A percentile compares a stretch with the other conserved stretches of the same genome.
Evolutionary conservation across 2,329 filamentous ascomycete species (phyloP).

Genomic region (Aspergillus thermomutatus): DNA sequence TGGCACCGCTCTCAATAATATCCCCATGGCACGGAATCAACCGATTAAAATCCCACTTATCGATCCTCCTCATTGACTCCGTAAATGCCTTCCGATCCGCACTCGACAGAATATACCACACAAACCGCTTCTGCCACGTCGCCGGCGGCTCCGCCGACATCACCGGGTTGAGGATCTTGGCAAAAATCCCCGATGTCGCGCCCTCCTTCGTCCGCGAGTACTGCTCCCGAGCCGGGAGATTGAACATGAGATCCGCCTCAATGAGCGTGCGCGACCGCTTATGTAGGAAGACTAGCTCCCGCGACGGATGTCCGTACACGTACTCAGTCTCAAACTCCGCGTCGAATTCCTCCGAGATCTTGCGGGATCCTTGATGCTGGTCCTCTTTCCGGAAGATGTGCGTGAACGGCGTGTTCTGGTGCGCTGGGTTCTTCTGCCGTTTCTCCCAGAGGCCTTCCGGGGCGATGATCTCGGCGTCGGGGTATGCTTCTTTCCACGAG

Average conservation of each 20-base stretch:
- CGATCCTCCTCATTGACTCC: constrained; percentile 65
- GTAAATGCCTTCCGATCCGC: constrained; percentile 67
- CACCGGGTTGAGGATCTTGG: constrained; percentile 55
- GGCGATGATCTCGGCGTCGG: constrained; percentile 74
- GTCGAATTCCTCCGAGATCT: constrained; percentile 75
- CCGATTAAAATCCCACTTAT: constrained; percentile 77
- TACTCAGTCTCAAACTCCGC: constrained; percentile 83
- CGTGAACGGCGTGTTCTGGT: constrained; percentile 60
- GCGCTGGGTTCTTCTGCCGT: constrained; percentile 58
- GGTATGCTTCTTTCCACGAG: constrained; percentile 77
- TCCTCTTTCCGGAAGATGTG: constrained; percentile 63
- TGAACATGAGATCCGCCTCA: constrained; percentile 88
- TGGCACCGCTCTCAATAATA: constrained; percentile 71
- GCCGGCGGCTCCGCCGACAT: constrained; percentile 58
- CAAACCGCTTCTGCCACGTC: constrained; percentile 73
- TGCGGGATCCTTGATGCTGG: constrained; percentile 40
- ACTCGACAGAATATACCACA: constrained; percentile 70
- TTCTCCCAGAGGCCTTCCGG: constrained; percentile 82
- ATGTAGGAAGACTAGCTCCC: constrained; percentile 85
- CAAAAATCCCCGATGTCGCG: constrained; percentile 56
- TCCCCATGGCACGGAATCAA: constrained; percentile 94
- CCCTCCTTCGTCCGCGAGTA: constrained; percentile 59
- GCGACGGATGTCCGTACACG: constrained; percentile 74
- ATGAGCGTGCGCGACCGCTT: constrained; percentile 76
- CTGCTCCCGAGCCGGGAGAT: constrained; percentile 83